Percentiles rank a stretch among this genome's conserved stretches.
phyloP scores from a whole-genome alignment of 768 basidiomycete genomes.

The Mycena belliarum region DNA sequence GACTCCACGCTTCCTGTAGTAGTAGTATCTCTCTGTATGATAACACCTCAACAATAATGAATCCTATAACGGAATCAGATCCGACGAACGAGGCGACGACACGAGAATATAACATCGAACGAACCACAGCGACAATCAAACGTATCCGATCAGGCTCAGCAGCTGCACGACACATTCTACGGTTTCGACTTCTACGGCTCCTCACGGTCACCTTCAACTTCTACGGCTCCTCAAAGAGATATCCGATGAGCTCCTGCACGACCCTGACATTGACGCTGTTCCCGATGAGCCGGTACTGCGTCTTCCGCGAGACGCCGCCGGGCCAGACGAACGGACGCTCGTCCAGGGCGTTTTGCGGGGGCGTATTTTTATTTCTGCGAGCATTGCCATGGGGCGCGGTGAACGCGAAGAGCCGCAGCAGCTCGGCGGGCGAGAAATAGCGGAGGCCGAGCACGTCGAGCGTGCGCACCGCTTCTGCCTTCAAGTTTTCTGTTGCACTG shows the following conservation, averaged over 20 bases:
- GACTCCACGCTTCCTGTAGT: no score
- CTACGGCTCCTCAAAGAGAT: conserved; percentile 45
- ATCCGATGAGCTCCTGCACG: conserved; percentile 60
- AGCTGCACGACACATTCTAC: no score
- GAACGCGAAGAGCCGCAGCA: conserved; percentile 41
- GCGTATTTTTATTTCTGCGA: neutral
- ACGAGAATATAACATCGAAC: no score
- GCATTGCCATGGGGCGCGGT: neutral
- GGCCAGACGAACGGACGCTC: conserved; percentile 75
- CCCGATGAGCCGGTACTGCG: conserved; percentile 75
- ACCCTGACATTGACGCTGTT: conserved; percentile 84
- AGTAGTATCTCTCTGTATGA: no score
- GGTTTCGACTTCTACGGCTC: no score
- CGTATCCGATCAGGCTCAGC: no score
- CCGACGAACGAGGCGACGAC: no score
- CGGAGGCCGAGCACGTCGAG: conserved; percentile 83
- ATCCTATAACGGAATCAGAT: no score
- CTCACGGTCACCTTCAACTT: no score
- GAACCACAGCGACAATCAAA: no score
- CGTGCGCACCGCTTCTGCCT: conserved; percentile 72
- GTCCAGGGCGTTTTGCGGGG: neutral
- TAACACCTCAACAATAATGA: no score
- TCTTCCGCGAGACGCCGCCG: conserved; percentile 55
- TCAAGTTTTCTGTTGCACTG: no score
- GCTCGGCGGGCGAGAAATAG: conserved; percentile 75